Conservation (phyloP, 2,329 filamentous ascomycete species). For the Acarospora socialis region DNA sequence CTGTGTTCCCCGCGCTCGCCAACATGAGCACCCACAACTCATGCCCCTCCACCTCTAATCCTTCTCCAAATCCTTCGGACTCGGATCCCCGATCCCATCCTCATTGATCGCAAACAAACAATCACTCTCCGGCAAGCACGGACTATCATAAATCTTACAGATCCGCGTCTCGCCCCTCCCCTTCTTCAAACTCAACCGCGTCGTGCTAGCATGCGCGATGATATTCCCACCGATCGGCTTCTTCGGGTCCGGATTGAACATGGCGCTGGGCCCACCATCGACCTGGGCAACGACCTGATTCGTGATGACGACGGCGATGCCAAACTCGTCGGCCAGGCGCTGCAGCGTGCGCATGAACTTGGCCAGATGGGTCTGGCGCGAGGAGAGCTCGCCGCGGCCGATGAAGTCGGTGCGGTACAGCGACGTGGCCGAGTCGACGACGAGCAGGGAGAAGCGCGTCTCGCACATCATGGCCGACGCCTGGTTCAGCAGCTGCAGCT, state of each 20-base stretch:
- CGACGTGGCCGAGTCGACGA: conserved; percentile 91
- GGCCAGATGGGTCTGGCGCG: conserved; percentile 51
- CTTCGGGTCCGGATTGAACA: conserved; percentile 99
- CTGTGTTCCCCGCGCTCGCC: neutral
- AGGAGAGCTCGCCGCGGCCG: conserved; percentile 92
- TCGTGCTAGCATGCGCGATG: conserved; percentile 94
- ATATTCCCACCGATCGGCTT: conserved; percentile 99
- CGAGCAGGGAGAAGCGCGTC: conserved; percentile 86
- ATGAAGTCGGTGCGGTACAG: conserved; percentile 94
- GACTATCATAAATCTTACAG: conserved; percentile 98
- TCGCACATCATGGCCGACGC: conserved; percentile 99
- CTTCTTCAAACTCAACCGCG: conserved; percentile 87
- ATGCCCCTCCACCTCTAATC: conserved; percentile 40
- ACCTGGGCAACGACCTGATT: conserved; percentile 98
- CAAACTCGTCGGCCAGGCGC: conserved; percentile 56
- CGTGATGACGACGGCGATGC: conserved; percentile 95
- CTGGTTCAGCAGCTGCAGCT: conserved; percentile 86
- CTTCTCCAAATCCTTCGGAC: conserved; percentile 89
- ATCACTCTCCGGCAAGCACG: conserved; percentile 90
- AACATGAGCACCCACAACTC: too few species aligned
- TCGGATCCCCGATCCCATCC: conserved; percentile 90
- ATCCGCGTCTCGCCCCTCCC: conserved; percentile 89
- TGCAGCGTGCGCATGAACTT: conserved; percentile 36
- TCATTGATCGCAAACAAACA: conserved; percentile 95
- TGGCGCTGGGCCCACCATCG: conserved; percentile 84